phyloP scores from a whole-genome alignment of 2,329 filamentous ascomycete genomes.

The Alternaria incomplexa region DNA sequence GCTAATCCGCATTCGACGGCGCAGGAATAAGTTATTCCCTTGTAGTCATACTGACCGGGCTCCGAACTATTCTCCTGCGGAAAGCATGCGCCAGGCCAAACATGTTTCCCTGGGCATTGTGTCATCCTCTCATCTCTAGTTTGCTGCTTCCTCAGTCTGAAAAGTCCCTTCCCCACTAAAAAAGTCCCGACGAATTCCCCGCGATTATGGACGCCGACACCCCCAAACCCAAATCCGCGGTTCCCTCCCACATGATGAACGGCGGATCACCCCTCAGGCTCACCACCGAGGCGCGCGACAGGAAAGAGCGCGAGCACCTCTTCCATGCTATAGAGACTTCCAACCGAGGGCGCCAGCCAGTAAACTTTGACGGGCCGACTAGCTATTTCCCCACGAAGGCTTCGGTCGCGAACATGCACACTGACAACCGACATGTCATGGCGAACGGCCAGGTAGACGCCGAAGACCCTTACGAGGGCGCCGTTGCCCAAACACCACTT shows the following conservation, averaged over 20 bases:
- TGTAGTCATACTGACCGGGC: conserved; percentile 20
- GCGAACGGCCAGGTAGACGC: conserved; percentile 47
- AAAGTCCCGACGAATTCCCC: conserved; percentile 6
- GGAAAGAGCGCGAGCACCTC: conserved; percentile 62
- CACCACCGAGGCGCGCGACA: conserved; percentile 55
- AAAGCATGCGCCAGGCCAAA: conserved; percentile 23
- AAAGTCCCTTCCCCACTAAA: neutral
- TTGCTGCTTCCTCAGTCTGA: neutral
- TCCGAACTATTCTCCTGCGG: conserved; percentile 2
- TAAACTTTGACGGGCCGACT: conserved; percentile 52
- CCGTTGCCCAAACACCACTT: conserved; percentile 57
- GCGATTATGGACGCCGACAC: conserved; percentile 52
- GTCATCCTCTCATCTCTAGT: conserved; percentile 13
- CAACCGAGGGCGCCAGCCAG: conserved; percentile 56
- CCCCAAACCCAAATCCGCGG: conserved; percentile 57
- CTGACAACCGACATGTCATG: conserved; percentile 21
- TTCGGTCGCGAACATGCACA: conserved; percentile 19
- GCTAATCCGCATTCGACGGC: conserved; percentile 21
- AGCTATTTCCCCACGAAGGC: conserved; percentile 38
- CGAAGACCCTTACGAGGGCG: conserved; percentile 61
- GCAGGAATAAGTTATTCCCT: conserved; percentile 19
- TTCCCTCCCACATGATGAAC: conserved; percentile 64
- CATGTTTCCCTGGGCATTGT: conserved; percentile 13
- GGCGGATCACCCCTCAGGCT: conserved; percentile 59
- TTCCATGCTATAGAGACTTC: conserved; percentile 65